Evolutionary conservation across 495 filamentous ascomycete species (phyloP).

Genomic region (Aspergillus asperescens): DNA sequence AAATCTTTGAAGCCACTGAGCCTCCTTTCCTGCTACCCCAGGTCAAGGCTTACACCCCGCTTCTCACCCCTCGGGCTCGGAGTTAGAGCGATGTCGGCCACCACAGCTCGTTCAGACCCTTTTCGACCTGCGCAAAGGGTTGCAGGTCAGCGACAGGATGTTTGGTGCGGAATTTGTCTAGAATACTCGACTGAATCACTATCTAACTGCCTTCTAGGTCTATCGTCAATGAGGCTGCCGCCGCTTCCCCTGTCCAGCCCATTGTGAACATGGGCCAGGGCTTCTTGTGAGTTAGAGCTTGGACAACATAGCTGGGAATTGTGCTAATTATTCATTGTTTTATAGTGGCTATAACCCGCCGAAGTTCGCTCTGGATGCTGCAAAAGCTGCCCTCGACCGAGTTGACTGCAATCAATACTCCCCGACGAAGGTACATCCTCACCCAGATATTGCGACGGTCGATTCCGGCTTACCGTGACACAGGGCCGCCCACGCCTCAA

Average conservation of each 20-base stretch:
- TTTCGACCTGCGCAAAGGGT: constrained; percentile 74
- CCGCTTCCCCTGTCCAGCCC: constrained; percentile 78
- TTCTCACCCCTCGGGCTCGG: constrained; percentile 18
- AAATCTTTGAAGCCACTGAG: constrained; percentile 4
- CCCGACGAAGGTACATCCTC: constrained; percentile 64
- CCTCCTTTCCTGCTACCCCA: constrained; percentile 1
- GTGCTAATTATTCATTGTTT: background rate
- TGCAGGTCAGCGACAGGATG: constrained; percentile 79
- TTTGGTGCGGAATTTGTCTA: constrained; percentile 58
- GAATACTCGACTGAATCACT: background rate
- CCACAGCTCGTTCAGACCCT: constrained; percentile 41
- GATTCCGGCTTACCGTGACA: background rate
- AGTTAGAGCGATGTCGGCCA: constrained; percentile 42
- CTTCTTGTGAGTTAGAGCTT: constrained; percentile 59
- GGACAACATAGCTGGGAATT: background rate
- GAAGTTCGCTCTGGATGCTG: constrained; percentile 82
- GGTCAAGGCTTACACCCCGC: constrained; percentile 20
- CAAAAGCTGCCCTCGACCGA: constrained; percentile 79
- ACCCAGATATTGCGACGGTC: constrained; percentile 2
- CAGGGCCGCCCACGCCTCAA: constrained; percentile 80
- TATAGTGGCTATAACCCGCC: constrained; percentile 91
- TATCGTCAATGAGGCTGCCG: constrained; percentile 89
- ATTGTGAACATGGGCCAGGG: constrained; percentile 96
- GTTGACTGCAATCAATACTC: constrained; percentile 99
- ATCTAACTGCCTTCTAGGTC: constrained; percentile 51